Percentiles rank a stretch among this genome's conserved stretches.
Evolutionary conservation across 495 filamentous ascomycete genomes (phyloP).

Genomic region (Wilcoxina mikolae): DNA sequence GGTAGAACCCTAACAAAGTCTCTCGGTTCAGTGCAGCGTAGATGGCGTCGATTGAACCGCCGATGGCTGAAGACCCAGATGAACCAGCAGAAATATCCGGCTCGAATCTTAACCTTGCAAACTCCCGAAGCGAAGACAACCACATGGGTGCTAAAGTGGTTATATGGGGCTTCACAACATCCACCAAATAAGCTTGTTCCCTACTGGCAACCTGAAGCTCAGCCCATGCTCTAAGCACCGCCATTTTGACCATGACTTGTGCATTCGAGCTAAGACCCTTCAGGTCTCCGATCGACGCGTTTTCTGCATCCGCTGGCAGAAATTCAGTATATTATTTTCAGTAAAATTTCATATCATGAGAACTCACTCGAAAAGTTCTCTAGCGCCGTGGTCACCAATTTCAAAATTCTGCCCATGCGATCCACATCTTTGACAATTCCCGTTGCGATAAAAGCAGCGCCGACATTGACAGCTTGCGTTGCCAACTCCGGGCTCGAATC

Average conservation of each 20-base stretch:
- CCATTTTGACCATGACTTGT: constrained; percentile 94
- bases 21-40: constrained; percentile 90
- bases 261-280: constrained; percentile 91
- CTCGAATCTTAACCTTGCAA: constrained; percentile 84
- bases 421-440: constrained; percentile 97
- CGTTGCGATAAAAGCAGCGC: constrained; percentile 86
- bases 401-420: constrained; percentile 92
- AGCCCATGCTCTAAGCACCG: constrained; percentile 97
- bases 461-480: constrained; percentile 93
- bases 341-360: neutral
- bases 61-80: constrained; percentile 49
- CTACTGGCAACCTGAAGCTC: constrained; percentile 91
- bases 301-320: constrained; percentile 47
- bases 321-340: constrained; percentile 9
- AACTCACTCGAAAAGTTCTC: constrained; percentile 67
- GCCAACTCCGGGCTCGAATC: constrained; percentile 94
- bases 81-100: constrained; percentile 85
- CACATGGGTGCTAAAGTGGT: constrained; percentile 78
- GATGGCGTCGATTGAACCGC: constrained; percentile 70
- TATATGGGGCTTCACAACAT: constrained; percentile 83
- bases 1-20: constrained; percentile 87
- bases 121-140: constrained; percentile 85
- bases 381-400: constrained; percentile 75
- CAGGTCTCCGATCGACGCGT: constrained; percentile 80
- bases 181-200: constrained; percentile 76